Conservation (phyloP, 805 yeast species). For the Metschnikowia baotianmanensis region DNA sequence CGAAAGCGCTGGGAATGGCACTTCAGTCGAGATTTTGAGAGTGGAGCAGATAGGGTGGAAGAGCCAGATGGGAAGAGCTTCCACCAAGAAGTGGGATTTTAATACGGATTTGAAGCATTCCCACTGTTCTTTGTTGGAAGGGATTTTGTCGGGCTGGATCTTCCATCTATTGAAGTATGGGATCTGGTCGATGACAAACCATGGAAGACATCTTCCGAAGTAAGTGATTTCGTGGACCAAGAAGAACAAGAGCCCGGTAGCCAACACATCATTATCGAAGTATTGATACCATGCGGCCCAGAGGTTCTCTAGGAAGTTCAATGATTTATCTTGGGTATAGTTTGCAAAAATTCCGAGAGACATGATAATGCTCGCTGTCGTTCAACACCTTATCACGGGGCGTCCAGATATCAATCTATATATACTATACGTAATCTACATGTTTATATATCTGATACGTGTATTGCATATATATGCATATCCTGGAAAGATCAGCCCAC, state of each 20-base stretch:
- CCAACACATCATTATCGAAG: conserved; percentile 53
- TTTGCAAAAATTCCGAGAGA: neutral
- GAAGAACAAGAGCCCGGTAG: conserved; percentile 57
- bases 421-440: neutral
- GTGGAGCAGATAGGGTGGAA: conserved; percentile 55
- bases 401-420: neutral
- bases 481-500: conserved; percentile 7
- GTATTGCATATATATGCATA: neutral
- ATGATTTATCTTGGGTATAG: neutral
- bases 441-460: neutral
- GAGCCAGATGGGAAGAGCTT: conserved; percentile 61
- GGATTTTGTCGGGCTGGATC: conserved; percentile 52
- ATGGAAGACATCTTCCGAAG: conserved; percentile 58
- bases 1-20: conserved; percentile 50
- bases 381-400: no score
- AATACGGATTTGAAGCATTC: conserved; percentile 58
- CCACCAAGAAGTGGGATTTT: conserved; percentile 55
- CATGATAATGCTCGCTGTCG: no score
- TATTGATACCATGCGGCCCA: conserved; percentile 59
- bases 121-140: conserved; percentile 58
- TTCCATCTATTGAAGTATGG: conserved; percentile 53
- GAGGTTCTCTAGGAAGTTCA: conserved; percentile 42
- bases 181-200: conserved; percentile 53
- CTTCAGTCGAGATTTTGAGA: conserved; percentile 47
- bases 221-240: conserved; percentile 55